These are phyloP conservation scores for Protea cynaroides DNA, from an alignment of 164 flowering plant species.

Conservation along the genomic window DNA sequence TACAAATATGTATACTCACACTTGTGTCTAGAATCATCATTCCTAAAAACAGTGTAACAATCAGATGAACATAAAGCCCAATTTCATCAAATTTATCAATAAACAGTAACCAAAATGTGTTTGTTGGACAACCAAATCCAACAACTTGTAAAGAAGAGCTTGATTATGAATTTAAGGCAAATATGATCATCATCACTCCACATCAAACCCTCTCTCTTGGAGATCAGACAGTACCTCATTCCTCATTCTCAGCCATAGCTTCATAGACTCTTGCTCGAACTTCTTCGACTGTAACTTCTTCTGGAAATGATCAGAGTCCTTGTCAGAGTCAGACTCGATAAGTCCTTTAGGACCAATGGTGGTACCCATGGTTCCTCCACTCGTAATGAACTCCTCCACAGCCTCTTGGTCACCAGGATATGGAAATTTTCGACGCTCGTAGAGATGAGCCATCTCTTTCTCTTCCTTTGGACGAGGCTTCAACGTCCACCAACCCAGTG, in stretches of 20 bases:
- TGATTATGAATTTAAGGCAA: neutral
- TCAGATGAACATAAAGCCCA: too few species aligned
- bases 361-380: conserved; percentile 84
- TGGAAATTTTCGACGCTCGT: conserved; percentile 66
- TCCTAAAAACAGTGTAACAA: too few species aligned
- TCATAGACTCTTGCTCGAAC: conserved; percentile 65
- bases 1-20: too few species aligned
- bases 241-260: conserved; percentile 86
- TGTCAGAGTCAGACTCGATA: conserved; percentile 44
- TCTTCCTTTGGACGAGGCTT: conserved; percentile 84
- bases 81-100: too few species aligned
- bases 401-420: conserved; percentile 94
- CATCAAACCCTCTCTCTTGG: conserved; percentile 75
- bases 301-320: conserved; percentile 43
- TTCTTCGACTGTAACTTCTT: conserved; percentile 62
- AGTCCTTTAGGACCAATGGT: conserved; percentile 74
- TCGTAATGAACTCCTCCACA: conserved; percentile 75
- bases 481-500: conserved; percentile 88
- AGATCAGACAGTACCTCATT: conserved; percentile 82
- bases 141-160: too few species aligned
- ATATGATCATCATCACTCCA: conserved; percentile 34
- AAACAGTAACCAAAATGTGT: too few species aligned
- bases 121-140: too few species aligned
- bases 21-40: too few species aligned
- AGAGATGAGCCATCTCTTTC: conserved; percentile 73